phyloP scores from a whole-genome alignment of 768 basidiomycete species.

The Scleroderma citrinum region DNA sequence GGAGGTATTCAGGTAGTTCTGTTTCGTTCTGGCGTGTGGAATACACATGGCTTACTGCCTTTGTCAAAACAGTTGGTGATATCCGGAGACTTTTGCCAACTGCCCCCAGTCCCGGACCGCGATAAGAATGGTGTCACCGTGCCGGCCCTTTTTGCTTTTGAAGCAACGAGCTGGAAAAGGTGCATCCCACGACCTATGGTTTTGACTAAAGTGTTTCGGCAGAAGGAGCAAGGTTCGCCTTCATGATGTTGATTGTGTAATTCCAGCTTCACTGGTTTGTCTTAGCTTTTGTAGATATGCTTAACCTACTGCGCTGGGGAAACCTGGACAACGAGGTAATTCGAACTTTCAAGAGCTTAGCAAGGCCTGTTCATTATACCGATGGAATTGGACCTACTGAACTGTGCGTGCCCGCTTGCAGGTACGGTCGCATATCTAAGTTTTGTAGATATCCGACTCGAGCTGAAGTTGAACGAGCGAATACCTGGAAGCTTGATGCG shows the following conservation, averaged over 20 bases:
- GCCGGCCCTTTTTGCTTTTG: constrained; percentile 66
- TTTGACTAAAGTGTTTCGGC: constrained; percentile 77
- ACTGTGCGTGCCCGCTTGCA: constrained; percentile 40
- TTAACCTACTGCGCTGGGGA: constrained; percentile 86
- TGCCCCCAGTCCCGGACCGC: constrained; percentile 69
- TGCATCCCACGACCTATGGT: constrained; percentile 54
- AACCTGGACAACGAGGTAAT: constrained; percentile 39
- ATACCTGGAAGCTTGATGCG: constrained; percentile 42
- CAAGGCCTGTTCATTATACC: constrained; percentile 50
- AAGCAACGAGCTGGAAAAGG: constrained; percentile 64
- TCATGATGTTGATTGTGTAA: not conserved
- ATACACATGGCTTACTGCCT: not conserved
- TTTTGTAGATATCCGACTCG: constrained; percentile 59
- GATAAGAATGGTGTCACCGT: constrained; percentile 43
- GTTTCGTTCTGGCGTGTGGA: not conserved
- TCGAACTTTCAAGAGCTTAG: constrained; percentile 48
- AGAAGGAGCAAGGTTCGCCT: constrained; percentile 66
- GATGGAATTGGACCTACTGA: constrained; percentile 82
- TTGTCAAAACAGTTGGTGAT: constrained; percentile 54
- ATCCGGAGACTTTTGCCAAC: constrained; percentile 88
- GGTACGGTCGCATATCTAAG: not conserved
- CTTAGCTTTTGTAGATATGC: constrained; percentile 71
- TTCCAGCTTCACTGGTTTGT: not conserved
- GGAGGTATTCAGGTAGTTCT: constrained; percentile 74
- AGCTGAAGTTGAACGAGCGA: constrained; percentile 66